Evolutionary conservation across 2,329 filamentous ascomycete genomes (phyloP), one percentile per base, ranked within the genome.

Genomic region (Cercospora nicotianae): DNA sequence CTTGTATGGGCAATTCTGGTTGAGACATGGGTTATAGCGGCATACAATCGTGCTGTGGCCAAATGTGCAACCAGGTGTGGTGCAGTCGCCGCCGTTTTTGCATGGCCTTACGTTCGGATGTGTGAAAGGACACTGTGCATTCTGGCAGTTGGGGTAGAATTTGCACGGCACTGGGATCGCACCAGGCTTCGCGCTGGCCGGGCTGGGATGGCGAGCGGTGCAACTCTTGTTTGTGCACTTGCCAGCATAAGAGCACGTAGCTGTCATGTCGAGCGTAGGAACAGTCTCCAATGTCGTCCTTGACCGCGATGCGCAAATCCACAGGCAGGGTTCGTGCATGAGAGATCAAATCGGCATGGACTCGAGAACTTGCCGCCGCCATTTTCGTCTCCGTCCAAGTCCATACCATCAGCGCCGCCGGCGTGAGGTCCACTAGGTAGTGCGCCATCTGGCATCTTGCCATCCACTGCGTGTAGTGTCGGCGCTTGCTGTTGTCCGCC

Each of bases 201-300:
- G 95, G 6, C 94, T 97, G 2, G 95, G 95, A 79, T 99, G 95
- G 67, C 93, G 91, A 31, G 87, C 94, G 8, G 91, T 91, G 77
- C 95, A 99, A 82, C 98, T 98, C 75, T 88, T 87, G 84, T 98
- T 99, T 82, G 95, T 96, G 87, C 95, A 99, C 8, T 93, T 93
- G 2, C 89, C 93, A 20, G 93, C 94, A 75, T 91, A 98, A 18
- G 87, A 87, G 82, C 95, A 99, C 18, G 86, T 84, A 75, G 96
- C 93, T 67, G 85, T 87, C 72, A 94, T 85, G 78, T 98, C 95
- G 67, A 98, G 86, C 2, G 87, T 87, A 30, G 91, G 91, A 2
- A 90, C 90, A 3, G 92, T 91, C 28, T 64, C 67, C 36, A 60
- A 55, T 33, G 94, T 94, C 2, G 91, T 93, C 12, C 62, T 39